phyloP scores from a whole-genome alignment of 495 filamentous ascomycete species.

The Penicillium odoratum region DNA sequence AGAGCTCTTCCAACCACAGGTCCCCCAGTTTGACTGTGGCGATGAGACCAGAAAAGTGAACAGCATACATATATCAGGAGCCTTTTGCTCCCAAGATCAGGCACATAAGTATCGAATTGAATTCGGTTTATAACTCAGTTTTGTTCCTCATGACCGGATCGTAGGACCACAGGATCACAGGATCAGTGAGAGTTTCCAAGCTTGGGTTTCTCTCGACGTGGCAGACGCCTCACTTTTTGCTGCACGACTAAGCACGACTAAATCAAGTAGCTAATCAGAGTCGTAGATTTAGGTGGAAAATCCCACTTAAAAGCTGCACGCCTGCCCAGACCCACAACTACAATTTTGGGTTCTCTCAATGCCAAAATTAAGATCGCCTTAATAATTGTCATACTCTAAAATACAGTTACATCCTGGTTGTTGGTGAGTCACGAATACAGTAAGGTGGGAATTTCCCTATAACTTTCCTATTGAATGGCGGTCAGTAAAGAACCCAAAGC shows the following conservation, averaged over 20 bases:
- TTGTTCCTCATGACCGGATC: background rate
- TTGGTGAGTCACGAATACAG: background rate
- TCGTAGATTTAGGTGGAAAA: background rate
- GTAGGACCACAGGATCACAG: no score
- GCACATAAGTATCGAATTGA: slow-evolving; percentile 28
- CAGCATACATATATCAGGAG: slow-evolving; percentile 21
- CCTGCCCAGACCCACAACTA: slow-evolving; percentile 6
- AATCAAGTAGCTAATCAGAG: slow-evolving; percentile 2
- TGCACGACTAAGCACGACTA: slow-evolving; percentile 9
- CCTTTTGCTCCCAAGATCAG: slow-evolving; percentile 18
- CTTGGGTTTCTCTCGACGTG: slow-evolving; percentile 5
- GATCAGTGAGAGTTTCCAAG: background rate
- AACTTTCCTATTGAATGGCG: slow-evolving; percentile 16
- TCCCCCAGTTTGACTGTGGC: slow-evolving; percentile 22
- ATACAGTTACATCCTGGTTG: background rate
- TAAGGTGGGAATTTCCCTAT: background rate
- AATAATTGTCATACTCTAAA: no score
- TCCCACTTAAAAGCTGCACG: slow-evolving; percentile 3
- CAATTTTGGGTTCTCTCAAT: background rate
- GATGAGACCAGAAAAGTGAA: slow-evolving; percentile 37
- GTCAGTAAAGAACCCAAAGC: slow-evolving; percentile 19
- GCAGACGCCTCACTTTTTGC: slow-evolving; percentile 10
- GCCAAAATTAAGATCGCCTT: no score
- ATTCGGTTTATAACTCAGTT: background rate
- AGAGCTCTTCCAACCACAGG: slow-evolving; percentile 23